Base-by-base conservation (phyloP, 805 yeast genomes). In the Candida golubevii region DNA sequence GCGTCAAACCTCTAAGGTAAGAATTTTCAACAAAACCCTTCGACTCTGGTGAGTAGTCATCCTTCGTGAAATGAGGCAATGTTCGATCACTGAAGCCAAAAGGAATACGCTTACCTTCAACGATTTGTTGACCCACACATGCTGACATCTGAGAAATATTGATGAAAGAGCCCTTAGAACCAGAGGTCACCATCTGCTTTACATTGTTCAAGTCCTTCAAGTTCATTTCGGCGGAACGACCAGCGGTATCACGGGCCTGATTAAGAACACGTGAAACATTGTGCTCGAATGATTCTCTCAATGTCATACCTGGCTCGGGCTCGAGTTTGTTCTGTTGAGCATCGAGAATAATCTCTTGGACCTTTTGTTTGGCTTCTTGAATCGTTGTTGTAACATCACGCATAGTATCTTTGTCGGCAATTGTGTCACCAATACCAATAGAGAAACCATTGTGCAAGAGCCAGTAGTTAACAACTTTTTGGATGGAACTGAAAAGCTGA, bases 71-170 rank as follows among this genome's bases (percentile, higher is more conserved):
- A 68, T 93, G 99, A 10, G 99, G 99, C 60, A 93, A 74, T 1
- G 97, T 83, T 71, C 99, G 85, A 65, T 93, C 98, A 33, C 88
- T 82, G 63, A 93, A 93, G 36, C 99, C 99, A 58, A 87, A 93
- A 23, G 97, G 95, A 72, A 93, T 91, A 79, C 99, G 95, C 67
- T 88, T 93, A 80, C 99, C 99, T 73, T 93, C 99, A 37, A 93
- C 99, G 70, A 95, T 93, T 66, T 93, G 99, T 69, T 93, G 99
- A 59, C 99, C 99, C 27, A 93, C 99, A 85, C 99, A 93, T 9
- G 99, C 99, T 34, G 97, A 89, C 99, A 93, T 93, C 72, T 90
- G 98, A 23, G 99, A 95, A 65, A 93, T 93, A 66, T 93, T 93
- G 67, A 93, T 93, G 67, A 91, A 93, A 12, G 99, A 93, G 76